Percentiles rank a stretch among this genome's conserved stretches.
Conservation (phyloP, 1,139 yeast species). For the Sugiyamaella neomexicana region DNA sequence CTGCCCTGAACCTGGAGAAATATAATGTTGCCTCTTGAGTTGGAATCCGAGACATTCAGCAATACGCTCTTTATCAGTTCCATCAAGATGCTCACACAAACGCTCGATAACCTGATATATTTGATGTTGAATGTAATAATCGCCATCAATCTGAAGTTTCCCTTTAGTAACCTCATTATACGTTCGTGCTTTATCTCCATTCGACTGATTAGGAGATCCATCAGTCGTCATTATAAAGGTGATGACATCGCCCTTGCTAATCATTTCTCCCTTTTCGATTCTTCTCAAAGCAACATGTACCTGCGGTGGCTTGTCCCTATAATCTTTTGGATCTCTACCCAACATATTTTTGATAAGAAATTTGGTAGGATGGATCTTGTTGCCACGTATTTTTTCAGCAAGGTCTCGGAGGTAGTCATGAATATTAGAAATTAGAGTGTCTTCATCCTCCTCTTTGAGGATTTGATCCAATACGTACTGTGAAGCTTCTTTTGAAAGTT, state of each 20-base stretch:
- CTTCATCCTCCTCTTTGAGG: constrained; percentile 74
- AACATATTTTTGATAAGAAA: constrained; percentile 46
- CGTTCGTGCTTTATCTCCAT: constrained; percentile 80
- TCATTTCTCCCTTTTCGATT: constrained; percentile 74
- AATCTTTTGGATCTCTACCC: constrained; percentile 45
- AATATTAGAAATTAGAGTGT: constrained; percentile 68
- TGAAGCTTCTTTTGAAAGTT: constrained; percentile 85
- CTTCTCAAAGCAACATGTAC: constrained; percentile 89
- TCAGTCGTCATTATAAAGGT: constrained; percentile 66
- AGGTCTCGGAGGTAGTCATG: constrained; percentile 71
- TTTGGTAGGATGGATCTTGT: constrained; percentile 63
- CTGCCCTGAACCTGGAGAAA: constrained; percentile 5
- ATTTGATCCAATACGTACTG: constrained; percentile 70
- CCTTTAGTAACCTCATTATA: constrained; percentile 63
- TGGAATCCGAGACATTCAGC: constrained; percentile 81
- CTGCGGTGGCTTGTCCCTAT: constrained; percentile 72
- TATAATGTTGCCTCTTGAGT: constrained; percentile 55
- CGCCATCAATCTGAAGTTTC: constrained; percentile 67
- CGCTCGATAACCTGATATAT: constrained; percentile 90
- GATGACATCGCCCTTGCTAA: constrained; percentile 87
- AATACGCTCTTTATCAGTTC: constrained; percentile 76
- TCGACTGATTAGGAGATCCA: constrained; percentile 29
- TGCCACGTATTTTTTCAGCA: constrained; percentile 56
- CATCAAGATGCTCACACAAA: constrained; percentile 79
- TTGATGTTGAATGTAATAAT: constrained; percentile 82